Percentiles rank a stretch among this genome's conserved stretches.
These are phyloP conservation scores for Leccinum broughii DNA, from an alignment of 768 basidiomycete genomes.

Conservation along the genomic window DNA sequence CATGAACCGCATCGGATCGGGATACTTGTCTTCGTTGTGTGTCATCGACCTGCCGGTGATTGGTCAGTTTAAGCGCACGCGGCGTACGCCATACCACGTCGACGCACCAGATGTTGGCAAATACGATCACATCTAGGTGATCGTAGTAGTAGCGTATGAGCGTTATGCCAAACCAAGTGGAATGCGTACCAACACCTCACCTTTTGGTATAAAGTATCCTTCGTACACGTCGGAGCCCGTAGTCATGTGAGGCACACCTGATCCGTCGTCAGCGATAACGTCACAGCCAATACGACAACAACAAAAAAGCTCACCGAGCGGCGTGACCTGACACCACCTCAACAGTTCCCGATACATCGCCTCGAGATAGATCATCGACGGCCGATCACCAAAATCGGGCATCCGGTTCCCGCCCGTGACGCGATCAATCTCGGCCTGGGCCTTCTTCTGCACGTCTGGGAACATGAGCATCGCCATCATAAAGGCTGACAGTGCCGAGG, in stretches of 20 bases:
- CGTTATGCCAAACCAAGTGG: neutral
- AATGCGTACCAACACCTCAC: conserved; percentile 1
- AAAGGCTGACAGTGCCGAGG: conserved; percentile 28
- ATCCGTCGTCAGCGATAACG: neutral
- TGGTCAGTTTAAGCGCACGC: neutral
- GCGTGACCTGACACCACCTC: conserved; percentile 26
- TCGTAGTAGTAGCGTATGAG: neutral
- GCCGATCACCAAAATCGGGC: conserved; percentile 22
- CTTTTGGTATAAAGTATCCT: conserved; percentile 23
- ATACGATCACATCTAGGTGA: conserved; percentile 26
- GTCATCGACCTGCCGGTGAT: conserved; percentile 23
- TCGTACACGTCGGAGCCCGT: conserved; percentile 16
- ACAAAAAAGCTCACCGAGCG: conserved; percentile 19
- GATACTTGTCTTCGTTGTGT: conserved; percentile 26
- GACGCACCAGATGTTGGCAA: conserved; percentile 19
- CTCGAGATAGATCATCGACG: conserved; percentile 27
- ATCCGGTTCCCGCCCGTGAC: conserved; percentile 18
- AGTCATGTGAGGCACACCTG: conserved; percentile 33
- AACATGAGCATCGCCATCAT: conserved; percentile 29
- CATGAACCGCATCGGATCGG: conserved; percentile 23
- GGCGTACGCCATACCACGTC: neutral
- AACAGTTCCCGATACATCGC: conserved; percentile 24
- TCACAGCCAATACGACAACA: neutral
- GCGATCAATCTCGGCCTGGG: conserved; percentile 29
- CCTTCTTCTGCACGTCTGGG: conserved; percentile 26